Base-by-base conservation (phyloP, 805 yeast species). In the Ogataea nakhonphanomensis region DNA sequence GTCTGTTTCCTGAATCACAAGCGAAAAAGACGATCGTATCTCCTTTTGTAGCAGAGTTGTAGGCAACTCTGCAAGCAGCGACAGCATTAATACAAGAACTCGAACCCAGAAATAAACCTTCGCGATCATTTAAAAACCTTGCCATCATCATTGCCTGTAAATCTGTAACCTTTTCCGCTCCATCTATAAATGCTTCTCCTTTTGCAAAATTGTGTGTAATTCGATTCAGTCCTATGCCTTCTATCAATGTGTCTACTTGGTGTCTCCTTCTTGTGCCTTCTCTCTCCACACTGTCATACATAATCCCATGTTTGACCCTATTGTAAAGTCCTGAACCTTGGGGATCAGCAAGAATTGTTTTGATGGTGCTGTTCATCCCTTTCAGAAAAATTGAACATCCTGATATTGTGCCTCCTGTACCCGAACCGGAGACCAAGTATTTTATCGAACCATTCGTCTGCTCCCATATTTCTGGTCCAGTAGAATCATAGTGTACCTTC, bases 401-500 rank as follows among this genome's bases (percentile, higher is more conserved):
- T n/a, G 95, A 71, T 33, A 91, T 87, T 2, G 99, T 93, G 42
- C 99, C 99, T 37, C 93, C 99, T 0, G 99, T 91, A 8, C 99
- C 99, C 25, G 95, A 85, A 0, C 98, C 98, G 2, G 91, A 76
- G 30, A 93, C 79, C 59, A 91, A 89, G 35, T 71, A 80, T 58
- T 88, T 95, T 7, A 91, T 54, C 1, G 66, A 48, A 10, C 80
- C 79, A 8, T 73, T 66, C 67, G 82, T 71, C 58, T 93, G 98
- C 14, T 62, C 46, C 69, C 74, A 84, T n/a, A 91, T 86, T 56
- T 91, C 99, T 1, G 98, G 97, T 0, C 95, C 98, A 0, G 99
- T 91, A 1, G 89, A 74, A 11, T 61, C 60, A 61, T 78, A 89
- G 60, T 91, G 99, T 3, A 81, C 73, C 45, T 73, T 68, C 97